These are phyloP conservation scores for Daldinia concentrica DNA, from an alignment of 495 filamentous ascomycete genomes.

Conservation along the genomic window DNA sequence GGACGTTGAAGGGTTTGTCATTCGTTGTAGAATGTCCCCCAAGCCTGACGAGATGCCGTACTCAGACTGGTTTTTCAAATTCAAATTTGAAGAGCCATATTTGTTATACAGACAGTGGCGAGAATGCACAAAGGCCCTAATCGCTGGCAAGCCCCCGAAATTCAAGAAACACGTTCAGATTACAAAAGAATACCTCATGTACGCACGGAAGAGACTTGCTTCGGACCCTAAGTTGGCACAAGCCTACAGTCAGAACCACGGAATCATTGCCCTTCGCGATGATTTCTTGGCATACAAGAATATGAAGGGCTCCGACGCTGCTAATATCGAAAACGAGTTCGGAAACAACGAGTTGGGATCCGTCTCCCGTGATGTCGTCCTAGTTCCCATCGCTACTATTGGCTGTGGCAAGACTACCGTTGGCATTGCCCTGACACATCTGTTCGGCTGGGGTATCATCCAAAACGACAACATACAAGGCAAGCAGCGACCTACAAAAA, in stretches of 20 bases:
- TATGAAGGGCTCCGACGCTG: conserved; percentile 79
- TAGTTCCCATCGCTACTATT: conserved; percentile 89
- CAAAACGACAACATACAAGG: conserved; percentile 97
- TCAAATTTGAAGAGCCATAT: conserved; percentile 99
- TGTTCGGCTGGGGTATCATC: conserved; percentile 93
- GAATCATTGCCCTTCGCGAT: conserved; percentile 91
- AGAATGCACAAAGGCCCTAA: conserved; percentile 92
- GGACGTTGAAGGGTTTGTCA: conserved; percentile 96
- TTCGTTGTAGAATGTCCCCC: conserved; percentile 77
- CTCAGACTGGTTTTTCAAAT: conserved; percentile 99
- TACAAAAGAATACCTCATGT: conserved; percentile 88
- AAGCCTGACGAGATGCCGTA: conserved; percentile 55
- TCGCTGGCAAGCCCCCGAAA: conserved; percentile 75
- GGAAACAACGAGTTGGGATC: conserved; percentile 46
- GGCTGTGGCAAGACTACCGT: conserved; percentile 98
- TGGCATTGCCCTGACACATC: conserved; percentile 78
- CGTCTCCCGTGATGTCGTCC: conserved; percentile 70
- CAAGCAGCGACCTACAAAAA: conserved; percentile 74
- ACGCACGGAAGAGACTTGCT: conserved; percentile 76
- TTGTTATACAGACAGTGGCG: conserved; percentile 99
- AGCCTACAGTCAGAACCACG: conserved; percentile 84
- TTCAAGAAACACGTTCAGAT: conserved; percentile 88
- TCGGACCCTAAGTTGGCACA: conserved; percentile 69
- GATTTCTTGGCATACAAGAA: conserved; percentile 84
- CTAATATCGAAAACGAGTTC: conserved; percentile 52